Base-by-base conservation (phyloP, 2,329 filamentous ascomycete genomes). In the Xylaria polymorpha region DNA sequence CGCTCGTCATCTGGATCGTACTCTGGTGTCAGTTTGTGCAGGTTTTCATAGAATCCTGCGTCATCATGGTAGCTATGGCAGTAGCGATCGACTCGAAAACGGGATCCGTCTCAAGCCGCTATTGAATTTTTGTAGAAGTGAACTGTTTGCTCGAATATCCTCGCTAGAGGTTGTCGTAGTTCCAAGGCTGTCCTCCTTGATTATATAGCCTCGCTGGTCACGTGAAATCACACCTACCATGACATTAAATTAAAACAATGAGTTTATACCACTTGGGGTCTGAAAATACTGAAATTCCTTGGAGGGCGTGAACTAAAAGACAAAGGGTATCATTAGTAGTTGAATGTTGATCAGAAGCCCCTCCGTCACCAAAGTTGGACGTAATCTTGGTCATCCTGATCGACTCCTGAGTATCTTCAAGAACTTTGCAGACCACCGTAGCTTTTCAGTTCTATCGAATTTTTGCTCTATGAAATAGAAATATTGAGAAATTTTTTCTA, bases 1-100 rank as follows among this genome's bases (percentile, higher is more conserved):
- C 25, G 35, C 55, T 65, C 44, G 37, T 59, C 43, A 25, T 64
- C 55, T 20, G 35, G 59, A 20, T 51, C 35, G 55, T 64, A 44
- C 20, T 51, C 22, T 53, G 18, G 46, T 6, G n/a, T 44, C 44
- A 53, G 15, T 14, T 18, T 35, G 15, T 35, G 35, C 15, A 8
- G 15, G 29, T 32, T 51, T 35, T 29, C 44, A 35, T 32, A 22
- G 18, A 5, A 18, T n/a, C 37, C 51, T 44, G 44, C 3, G n/a
- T 43, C 35, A 5, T 35, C 29, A 50, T 59, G 20, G 46, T 18
- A 41, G 9, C 29, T n/a, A 15, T 32, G 58, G 6, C 2, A 9
- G 37, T 53, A 59, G 35, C n/a, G 44, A 35, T 65, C 14, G 9
- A 10, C 4, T 51, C 18, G 44, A 22, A 9, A 32, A 51, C 25